These are phyloP conservation scores for Aspergillus heteromorphus DNA, from an alignment of 495 filamentous ascomycete species.

Conservation along the genomic window DNA sequence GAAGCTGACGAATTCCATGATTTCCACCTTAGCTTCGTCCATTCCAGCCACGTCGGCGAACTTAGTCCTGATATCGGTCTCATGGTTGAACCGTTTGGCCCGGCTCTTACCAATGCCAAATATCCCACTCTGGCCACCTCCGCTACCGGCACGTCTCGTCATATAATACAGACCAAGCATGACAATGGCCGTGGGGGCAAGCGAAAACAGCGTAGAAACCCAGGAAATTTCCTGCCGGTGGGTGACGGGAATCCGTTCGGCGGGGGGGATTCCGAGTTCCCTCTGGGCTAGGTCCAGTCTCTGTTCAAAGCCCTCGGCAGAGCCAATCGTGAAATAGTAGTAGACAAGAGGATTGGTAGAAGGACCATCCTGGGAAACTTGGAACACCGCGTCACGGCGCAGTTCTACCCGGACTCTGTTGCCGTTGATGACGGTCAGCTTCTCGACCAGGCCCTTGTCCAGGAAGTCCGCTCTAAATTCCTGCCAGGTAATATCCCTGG, in stretches of 20 bases:
- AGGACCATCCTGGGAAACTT: constrained; percentile 77
- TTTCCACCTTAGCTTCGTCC: constrained; percentile 97
- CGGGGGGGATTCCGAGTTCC: constrained; percentile 74
- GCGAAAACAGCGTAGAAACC: constrained; percentile 59
- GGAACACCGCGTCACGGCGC: constrained; percentile 69
- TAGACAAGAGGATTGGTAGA: constrained; percentile 63
- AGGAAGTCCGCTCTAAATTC: constrained; percentile 89
- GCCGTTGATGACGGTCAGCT: constrained; percentile 72
- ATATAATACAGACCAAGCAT: constrained; percentile 72
- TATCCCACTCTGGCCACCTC: constrained; percentile 70
- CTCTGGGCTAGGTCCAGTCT: constrained; percentile 80
- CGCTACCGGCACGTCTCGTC: constrained; percentile 60
- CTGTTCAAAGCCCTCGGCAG: constrained; percentile 86
- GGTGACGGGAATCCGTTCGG: constrained; percentile 84
- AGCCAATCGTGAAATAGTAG: constrained; percentile 95
- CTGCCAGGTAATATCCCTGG: constrained; percentile 92
- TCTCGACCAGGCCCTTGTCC: constrained; percentile 93
- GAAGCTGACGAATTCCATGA: constrained; percentile 99
- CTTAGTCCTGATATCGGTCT: constrained; percentile 91
- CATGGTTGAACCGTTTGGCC: constrained; percentile 95
- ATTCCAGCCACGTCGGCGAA: constrained; percentile 96
- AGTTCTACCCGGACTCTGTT: constrained; percentile 76
- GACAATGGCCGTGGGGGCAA: constrained; percentile 83
- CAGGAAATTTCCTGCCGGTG: constrained; percentile 73
- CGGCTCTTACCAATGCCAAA: constrained; percentile 94